phyloP scores from a whole-genome alignment of 2,329 filamentous ascomycete genomes.

The Periconia sp. region DNA sequence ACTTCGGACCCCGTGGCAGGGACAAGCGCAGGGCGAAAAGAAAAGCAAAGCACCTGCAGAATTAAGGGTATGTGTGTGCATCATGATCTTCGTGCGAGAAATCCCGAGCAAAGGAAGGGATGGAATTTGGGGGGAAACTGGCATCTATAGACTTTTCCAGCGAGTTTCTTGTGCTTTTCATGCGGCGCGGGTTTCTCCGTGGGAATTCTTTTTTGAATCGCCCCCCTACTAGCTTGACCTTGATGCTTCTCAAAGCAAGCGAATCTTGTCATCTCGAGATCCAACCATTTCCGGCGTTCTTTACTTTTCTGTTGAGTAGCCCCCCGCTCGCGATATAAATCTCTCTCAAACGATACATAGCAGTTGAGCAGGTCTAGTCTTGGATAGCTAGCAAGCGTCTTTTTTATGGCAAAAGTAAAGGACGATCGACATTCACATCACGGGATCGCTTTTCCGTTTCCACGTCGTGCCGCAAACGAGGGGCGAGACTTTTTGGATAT shows the following conservation, averaged over 20 bases:
- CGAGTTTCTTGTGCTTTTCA: slow-evolving; percentile 16
- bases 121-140: slow-evolving; percentile 20
- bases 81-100: slow-evolving; percentile 15
- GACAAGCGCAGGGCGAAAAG: slow-evolving; percentile 13
- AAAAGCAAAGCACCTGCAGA: slow-evolving; percentile 10
- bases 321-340: too few species aligned
- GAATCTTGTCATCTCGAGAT: slow-evolving; percentile 15
- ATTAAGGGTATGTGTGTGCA: slow-evolving; percentile 15
- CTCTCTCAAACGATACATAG: slow-evolving; percentile 8
- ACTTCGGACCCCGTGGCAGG: slow-evolving; percentile 13
- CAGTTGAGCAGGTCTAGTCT: neutral
- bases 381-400: slow-evolving; percentile 34
- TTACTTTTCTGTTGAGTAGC: slow-evolving; percentile 17
- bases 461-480: too few species aligned
- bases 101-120: slow-evolving; percentile 4
- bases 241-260: slow-evolving; percentile 12
- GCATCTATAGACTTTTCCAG: slow-evolving; percentile 45
- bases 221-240: too few species aligned
- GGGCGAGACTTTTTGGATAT: too few species aligned
- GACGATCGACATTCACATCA: too few species aligned
- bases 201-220: too few species aligned
- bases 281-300: slow-evolving; percentile 46
- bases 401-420: too few species aligned
- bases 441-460: too few species aligned
- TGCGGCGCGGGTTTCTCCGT: slow-evolving; percentile 12